phyloP scores from a whole-genome alignment of 805 yeast genomes.

The Saturnispora dispora region DNA sequence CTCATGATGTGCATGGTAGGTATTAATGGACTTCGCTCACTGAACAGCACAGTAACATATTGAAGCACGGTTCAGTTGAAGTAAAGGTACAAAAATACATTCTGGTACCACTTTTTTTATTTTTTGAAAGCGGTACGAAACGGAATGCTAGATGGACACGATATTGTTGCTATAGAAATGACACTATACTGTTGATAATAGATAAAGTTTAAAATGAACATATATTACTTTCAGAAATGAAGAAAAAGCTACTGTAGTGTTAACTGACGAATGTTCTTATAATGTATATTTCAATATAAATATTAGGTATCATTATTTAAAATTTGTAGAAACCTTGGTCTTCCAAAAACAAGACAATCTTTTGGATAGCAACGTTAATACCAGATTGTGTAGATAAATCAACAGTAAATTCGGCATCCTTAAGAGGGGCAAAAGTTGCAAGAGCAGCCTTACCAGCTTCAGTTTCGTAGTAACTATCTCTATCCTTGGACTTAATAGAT shows the following conservation, averaged over 20 bases:
- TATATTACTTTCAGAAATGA: no score
- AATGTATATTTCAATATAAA: not conserved
- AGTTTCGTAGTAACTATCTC: conserved; percentile 40
- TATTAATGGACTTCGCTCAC: no score
- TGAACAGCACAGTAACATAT: no score
- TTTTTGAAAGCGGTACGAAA: no score
- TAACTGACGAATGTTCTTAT: not conserved
- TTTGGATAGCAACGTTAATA: conserved; percentile 63
- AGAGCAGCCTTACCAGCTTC: conserved; percentile 33
- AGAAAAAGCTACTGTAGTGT: not conserved
- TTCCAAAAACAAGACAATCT: conserved; percentile 63
- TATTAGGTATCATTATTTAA: not conserved
- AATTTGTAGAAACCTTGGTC: conserved; percentile 73
- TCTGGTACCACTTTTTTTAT: no score
- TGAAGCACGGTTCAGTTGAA: not conserved
- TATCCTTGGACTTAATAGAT: conserved; percentile 36
- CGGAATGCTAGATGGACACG: no score
- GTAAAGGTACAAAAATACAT: no score
- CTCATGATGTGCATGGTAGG: not conserved
- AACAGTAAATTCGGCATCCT: conserved; percentile 49
- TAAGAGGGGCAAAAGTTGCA: conserved; percentile 39
- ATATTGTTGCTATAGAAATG: no score
- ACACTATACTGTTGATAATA: no score
- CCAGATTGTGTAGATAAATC: conserved; percentile 41
- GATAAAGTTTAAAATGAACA: no score